A percentile compares a stretch with the other conserved stretches of the same genome.
These are phyloP conservation scores for Lachnellula subtilissima DNA, from an alignment of 2,329 filamentous ascomycete genomes.

Conservation along the genomic window DNA sequence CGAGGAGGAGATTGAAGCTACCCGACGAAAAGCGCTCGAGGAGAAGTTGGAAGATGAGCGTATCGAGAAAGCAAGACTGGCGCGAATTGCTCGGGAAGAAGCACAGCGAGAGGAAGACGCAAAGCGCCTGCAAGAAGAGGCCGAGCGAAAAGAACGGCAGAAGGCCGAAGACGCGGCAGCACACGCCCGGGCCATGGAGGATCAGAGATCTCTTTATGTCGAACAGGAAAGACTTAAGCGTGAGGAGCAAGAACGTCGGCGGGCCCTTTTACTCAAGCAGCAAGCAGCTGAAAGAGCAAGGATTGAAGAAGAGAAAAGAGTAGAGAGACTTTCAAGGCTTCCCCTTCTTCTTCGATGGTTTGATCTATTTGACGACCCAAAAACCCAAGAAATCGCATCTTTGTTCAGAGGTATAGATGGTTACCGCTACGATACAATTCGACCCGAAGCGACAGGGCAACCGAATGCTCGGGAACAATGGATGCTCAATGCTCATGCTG, in stretches of 20 bases:
- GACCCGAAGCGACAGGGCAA: slow-evolving; percentile 47
- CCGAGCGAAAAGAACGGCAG: slow-evolving; percentile 25
- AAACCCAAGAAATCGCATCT: slow-evolving; percentile 44
- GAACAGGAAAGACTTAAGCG: slow-evolving; percentile 32
- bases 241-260: slow-evolving; percentile 36
- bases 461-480: slow-evolving; percentile 59
- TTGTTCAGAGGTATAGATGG: slow-evolving; percentile 55
- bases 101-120: slow-evolving; percentile 33
- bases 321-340: slow-evolving; percentile 49
- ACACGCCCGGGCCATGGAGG: slow-evolving; percentile 28
- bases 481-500: slow-evolving; percentile 61
- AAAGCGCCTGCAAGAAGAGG: slow-evolving; percentile 27
- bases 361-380: slow-evolving; percentile 47
- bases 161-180: slow-evolving; percentile 24
- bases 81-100: slow-evolving; percentile 24
- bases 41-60: slow-evolving; percentile 21
- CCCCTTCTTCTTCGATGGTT: slow-evolving; percentile 60
- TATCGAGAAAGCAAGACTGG: slow-evolving; percentile 23
- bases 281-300: slow-evolving; percentile 44
- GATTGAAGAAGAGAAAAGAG: slow-evolving; percentile 50
- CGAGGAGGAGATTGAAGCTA: slow-evolving; percentile 9
- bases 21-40: slow-evolving; percentile 6
- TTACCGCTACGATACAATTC: slow-evolving; percentile 60
- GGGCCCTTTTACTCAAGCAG: slow-evolving; percentile 34
- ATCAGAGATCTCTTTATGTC: slow-evolving; percentile 31